phyloP scores from a whole-genome alignment of 164 flowering plant genomes.

The Cinnamomum micranthum region DNA sequence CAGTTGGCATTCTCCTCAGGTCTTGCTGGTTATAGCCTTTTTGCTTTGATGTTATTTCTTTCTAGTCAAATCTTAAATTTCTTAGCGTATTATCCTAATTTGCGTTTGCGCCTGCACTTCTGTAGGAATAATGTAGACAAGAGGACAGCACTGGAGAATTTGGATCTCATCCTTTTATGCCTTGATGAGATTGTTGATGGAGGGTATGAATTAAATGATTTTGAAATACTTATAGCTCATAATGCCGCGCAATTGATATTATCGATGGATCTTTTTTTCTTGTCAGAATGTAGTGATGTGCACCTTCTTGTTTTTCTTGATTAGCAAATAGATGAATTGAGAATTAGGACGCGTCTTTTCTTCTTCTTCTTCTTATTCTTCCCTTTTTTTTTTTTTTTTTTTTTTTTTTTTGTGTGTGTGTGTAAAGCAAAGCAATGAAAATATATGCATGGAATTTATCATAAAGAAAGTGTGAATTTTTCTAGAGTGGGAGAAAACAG shows the following conservation, averaged over 20 bases:
- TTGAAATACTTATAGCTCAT: neutral
- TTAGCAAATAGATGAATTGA: no score
- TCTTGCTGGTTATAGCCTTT: conserved; percentile 5
- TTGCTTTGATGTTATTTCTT: neutral
- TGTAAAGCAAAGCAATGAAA: no score
- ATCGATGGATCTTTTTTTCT: no score
- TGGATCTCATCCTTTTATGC: conserved; percentile 61
- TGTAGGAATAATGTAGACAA: conserved; percentile 58
- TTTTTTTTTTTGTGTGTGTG: no score
- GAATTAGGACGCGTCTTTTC: no score
- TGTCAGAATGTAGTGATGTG: no score
- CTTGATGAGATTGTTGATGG: conserved; percentile 78
- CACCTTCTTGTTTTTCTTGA: no score
- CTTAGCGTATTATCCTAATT: neutral
- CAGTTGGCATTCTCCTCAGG: conserved; percentile 44
- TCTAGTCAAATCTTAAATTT: neutral
- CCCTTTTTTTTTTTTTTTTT: no score
- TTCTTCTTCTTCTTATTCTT: no score
- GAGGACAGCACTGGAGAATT: conserved; percentile 60
- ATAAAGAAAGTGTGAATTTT: no score
- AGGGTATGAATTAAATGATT: conserved; percentile 38
- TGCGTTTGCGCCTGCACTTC: neutral
- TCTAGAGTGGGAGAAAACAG: no score
- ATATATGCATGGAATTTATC: no score
- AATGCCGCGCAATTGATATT: neutral